These are phyloP conservation scores for Cinnamomum chago DNA, from an alignment of 164 flowering plant genomes.

Conservation along the genomic window DNA sequence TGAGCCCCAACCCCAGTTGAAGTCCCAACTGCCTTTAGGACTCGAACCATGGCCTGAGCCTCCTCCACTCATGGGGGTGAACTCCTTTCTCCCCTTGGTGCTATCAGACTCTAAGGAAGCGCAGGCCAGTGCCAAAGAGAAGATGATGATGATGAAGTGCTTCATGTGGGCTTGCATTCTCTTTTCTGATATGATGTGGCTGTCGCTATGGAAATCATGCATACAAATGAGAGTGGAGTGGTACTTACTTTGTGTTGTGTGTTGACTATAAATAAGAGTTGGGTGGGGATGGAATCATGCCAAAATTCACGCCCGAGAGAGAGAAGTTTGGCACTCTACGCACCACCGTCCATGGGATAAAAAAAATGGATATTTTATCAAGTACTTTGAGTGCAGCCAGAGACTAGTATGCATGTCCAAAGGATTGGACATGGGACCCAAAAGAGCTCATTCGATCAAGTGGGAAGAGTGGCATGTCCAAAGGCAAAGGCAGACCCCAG, in stretches of 20 bases:
- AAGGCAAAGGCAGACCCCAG: no score
- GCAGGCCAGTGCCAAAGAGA: not conserved
- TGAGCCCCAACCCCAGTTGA: slow-evolving; percentile 76
- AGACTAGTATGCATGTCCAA: no score
- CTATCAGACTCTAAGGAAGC: slow-evolving; percentile 3
- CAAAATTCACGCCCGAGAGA: no score
- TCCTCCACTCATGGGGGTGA: slow-evolving; percentile 16
- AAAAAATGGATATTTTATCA: not conserved
- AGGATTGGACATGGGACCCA: no score
- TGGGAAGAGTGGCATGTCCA: no score
- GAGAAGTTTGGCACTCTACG: not conserved
- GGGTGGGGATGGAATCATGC: not conserved
- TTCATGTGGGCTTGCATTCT: not conserved
- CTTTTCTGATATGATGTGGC: not conserved
- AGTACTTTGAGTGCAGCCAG: not conserved
- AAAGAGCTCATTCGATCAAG: no score
- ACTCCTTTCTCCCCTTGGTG: slow-evolving; percentile 8
- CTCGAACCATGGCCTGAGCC: slow-evolving; percentile 53
- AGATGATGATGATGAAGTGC: not conserved
- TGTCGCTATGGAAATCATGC: no score
- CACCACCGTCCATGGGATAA: not conserved
- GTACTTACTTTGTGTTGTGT: not conserved
- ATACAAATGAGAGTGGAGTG: not conserved
- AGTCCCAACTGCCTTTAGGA: slow-evolving; percentile 64
- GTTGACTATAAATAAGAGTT: not conserved